Conservation (phyloP, 148 eudicot species). For the Drosera capensis region DNA sequence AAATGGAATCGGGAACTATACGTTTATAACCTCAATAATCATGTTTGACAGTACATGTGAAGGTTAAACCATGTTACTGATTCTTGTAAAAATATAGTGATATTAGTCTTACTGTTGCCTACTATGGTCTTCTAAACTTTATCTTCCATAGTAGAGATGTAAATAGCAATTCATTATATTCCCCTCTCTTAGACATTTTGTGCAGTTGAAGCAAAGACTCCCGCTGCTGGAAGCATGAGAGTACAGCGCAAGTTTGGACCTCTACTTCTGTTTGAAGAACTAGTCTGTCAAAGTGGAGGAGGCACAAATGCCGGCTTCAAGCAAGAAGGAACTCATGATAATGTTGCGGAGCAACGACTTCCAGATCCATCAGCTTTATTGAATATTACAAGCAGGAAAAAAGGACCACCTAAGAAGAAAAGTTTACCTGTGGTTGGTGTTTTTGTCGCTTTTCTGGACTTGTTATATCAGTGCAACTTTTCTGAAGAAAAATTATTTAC, state of each 20-base stretch:
- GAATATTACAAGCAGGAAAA: conserved; percentile 77
- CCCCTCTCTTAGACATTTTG: conserved; percentile 25
- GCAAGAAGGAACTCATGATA: conserved; percentile 17
- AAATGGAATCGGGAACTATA: too few relatives aligned
- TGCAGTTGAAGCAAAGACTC: conserved; percentile 19
- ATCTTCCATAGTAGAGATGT: background rate
- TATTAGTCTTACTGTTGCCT: background rate
- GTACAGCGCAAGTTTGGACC: conserved; percentile 37
- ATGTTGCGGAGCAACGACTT: conserved; percentile 26
- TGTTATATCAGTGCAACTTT: conserved; percentile 8
- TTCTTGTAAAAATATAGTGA: background rate
- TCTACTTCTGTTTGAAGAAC: conserved; percentile 82
- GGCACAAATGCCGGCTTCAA: conserved; percentile 10
- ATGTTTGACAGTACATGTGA: background rate
- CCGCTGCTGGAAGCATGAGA: conserved; percentile 25
- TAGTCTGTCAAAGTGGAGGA: conserved; percentile 31
- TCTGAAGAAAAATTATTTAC: background rate
- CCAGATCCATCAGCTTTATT: conserved; percentile 61
- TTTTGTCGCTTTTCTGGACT: conserved; percentile 10
- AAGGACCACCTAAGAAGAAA: conserved; percentile 40
- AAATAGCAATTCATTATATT: conserved; percentile 1
- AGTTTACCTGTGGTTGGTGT: conserved; percentile 32
- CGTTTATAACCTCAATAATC: too few relatives aligned
- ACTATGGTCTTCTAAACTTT: background rate
- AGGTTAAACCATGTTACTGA: background rate